Evolutionary conservation across 208 protist species (phyloP).

Genomic region (Trypanosoma conorhini): DNA sequence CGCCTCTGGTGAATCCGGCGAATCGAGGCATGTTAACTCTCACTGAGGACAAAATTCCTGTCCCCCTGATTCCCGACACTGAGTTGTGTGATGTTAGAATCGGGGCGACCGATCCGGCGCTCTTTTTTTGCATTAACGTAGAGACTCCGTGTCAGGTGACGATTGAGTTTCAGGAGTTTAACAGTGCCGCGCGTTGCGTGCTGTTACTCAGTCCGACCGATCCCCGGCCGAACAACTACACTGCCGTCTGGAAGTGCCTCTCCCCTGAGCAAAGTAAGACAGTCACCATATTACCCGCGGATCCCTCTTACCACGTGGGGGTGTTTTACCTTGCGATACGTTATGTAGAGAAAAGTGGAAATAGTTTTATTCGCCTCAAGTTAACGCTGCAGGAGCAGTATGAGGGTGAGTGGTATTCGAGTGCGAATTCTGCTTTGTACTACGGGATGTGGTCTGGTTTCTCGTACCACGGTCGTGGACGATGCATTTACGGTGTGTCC

Average conservation of each 20-base stretch:
- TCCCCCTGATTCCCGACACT: constrained; percentile 32
- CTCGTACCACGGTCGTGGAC: constrained; percentile 65
- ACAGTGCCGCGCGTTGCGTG: constrained; percentile 68
- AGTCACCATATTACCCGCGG: constrained; percentile 74
- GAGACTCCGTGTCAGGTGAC: constrained; percentile 48
- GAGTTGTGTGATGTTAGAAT: constrained; percentile 58
- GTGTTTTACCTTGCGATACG: constrained; percentile 66
- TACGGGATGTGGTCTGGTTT: constrained; percentile 65
- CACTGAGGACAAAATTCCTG: constrained; percentile 29
- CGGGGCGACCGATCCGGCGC: constrained; percentile 45
- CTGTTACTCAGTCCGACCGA: constrained; percentile 74
- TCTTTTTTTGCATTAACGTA: constrained; percentile 64
- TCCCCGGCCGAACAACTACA: constrained; percentile 59
- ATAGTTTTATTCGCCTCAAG: constrained; percentile 65
- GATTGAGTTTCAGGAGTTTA: constrained; percentile 81
- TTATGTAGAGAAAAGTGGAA: constrained; percentile 75
- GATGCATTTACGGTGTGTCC: constrained; percentile 61
- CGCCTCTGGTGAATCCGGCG: background rate
- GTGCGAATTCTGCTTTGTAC: constrained; percentile 59
- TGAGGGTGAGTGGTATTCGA: constrained; percentile 33
- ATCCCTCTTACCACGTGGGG: constrained; percentile 55
- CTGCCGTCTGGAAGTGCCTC: constrained; percentile 74
- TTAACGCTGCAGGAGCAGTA: constrained; percentile 40
- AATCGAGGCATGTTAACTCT: constrained; percentile 18
- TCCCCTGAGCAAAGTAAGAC: constrained; percentile 74